phyloP scores from a whole-genome alignment of 495 filamentous ascomycete genomes.

The Rostrohypoxylon terebratum region DNA sequence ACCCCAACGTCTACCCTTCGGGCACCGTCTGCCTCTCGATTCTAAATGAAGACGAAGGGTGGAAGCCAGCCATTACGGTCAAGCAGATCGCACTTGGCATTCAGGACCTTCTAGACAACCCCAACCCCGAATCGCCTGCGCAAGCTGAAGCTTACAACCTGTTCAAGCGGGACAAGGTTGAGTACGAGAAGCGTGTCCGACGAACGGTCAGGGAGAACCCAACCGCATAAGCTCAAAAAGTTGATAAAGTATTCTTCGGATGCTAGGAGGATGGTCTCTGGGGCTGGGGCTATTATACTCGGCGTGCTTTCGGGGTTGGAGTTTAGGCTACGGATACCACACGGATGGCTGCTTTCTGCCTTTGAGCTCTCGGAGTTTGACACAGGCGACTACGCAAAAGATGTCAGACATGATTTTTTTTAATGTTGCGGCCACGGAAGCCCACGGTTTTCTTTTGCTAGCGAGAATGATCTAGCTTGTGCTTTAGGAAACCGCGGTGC shows the following conservation, averaged over 20 bases:
- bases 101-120: slow-evolving; percentile 94
- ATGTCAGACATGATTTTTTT: slow-evolving; percentile 30
- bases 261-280: slow-evolving; percentile 7
- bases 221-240: slow-evolving; percentile 58
- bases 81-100: slow-evolving; percentile 97
- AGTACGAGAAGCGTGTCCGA: slow-evolving; percentile 89
- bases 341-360: slow-evolving; percentile 49
- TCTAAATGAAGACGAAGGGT: slow-evolving; percentile 97
- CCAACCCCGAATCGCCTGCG: slow-evolving; percentile 95
- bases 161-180: slow-evolving; percentile 87
- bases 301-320: slow-evolving; percentile 45
- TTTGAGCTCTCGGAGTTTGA: slow-evolving; percentile 44
- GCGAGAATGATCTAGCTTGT: slow-evolving; percentile 7
- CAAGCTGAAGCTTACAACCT: slow-evolving; percentile 98
- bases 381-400: slow-evolving; percentile 34
- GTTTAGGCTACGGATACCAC: slow-evolving; percentile 50
- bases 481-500: neutral
- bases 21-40: slow-evolving; percentile 98
- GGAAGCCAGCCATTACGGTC: slow-evolving; percentile 98
- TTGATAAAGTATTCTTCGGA: slow-evolving; percentile 28
- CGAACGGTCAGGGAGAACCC: slow-evolving; percentile 90
- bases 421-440: slow-evolving; percentile 16
- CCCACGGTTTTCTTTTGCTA: slow-evolving; percentile 15
- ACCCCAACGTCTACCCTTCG: slow-evolving; percentile 98
- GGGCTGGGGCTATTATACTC: slow-evolving; percentile 28